Evolutionary conservation across 2,329 filamentous ascomycete species (phyloP).

Genomic region (Pestalotiopsis sp.): DNA sequence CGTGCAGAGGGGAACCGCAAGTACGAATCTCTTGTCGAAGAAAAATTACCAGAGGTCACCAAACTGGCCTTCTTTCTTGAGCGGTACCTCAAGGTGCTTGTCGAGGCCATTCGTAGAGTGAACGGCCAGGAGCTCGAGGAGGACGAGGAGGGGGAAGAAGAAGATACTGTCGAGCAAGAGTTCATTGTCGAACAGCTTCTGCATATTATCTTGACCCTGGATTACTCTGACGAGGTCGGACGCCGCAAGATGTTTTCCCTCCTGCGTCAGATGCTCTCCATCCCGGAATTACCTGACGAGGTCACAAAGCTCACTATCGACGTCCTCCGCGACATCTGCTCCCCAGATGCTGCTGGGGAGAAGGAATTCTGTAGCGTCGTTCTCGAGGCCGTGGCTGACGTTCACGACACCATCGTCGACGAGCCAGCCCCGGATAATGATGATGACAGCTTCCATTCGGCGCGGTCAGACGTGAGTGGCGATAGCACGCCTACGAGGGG

Average conservation of each 20-base stretch:
- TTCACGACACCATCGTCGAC: slow-evolving; percentile 89
- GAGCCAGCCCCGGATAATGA: slow-evolving; percentile 59
- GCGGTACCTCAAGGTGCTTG: slow-evolving; percentile 72
- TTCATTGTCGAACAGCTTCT: slow-evolving; percentile 96
- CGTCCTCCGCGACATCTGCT: slow-evolving; percentile 81
- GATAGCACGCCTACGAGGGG: slow-evolving; percentile 58
- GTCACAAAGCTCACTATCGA: slow-evolving; percentile 87
- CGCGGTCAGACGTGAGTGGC: slow-evolving; percentile 80
- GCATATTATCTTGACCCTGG: slow-evolving; percentile 86
- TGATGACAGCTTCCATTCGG: slow-evolving; percentile 91
- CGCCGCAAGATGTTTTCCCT: slow-evolving; percentile 94
- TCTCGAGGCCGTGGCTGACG: slow-evolving; percentile 92
- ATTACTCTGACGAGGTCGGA: slow-evolving; percentile 97
- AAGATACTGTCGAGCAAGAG: slow-evolving; percentile 86
- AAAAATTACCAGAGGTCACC: slow-evolving; percentile 94
- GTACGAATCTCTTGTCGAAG: slow-evolving; percentile 77
- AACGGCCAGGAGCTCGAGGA: slow-evolving; percentile 57
- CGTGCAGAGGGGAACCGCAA: slow-evolving; percentile 73
- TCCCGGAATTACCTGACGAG: slow-evolving; percentile 87
- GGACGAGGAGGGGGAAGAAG: slow-evolving; percentile 71
- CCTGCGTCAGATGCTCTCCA: slow-evolving; percentile 81
- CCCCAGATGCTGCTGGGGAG: slow-evolving; percentile 72
- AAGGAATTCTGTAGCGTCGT: slow-evolving; percentile 84
- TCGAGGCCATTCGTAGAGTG: slow-evolving; percentile 64
- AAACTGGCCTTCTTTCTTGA: slow-evolving; percentile 87